These are phyloP conservation scores for Xylaria polymorpha DNA, from an alignment of 2,329 filamentous ascomycete genomes.

Conservation along the genomic window DNA sequence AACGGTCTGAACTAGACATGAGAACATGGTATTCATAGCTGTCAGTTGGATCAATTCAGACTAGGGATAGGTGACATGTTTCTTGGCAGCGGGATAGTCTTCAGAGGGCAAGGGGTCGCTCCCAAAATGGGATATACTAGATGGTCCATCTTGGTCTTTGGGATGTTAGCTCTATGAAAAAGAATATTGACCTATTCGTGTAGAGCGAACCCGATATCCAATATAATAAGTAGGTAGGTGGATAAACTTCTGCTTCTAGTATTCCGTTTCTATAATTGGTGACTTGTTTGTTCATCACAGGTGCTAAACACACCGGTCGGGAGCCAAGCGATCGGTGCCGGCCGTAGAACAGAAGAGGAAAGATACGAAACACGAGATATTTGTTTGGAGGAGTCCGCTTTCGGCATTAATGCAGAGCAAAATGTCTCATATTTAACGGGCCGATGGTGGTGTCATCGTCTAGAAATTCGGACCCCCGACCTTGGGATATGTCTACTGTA, in stretches of 20 bases:
- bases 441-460: conserved; percentile 28
- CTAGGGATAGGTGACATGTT: neutral
- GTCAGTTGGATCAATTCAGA: neutral
- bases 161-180: neutral
- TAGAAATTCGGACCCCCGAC: neutral
- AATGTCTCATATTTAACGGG: conserved; percentile 32
- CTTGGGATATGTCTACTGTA: neutral
- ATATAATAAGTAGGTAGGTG: too few relatives aligned
- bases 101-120: neutral
- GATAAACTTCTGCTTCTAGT: too few relatives aligned
- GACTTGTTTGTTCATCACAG: too few relatives aligned
- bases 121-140: neutral
- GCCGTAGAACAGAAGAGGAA: conserved; percentile 6
- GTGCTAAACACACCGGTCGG: neutral
- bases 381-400: conserved; percentile 25
- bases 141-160: neutral
- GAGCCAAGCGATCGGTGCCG: neutral
- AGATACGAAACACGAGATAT: conserved; percentile 24
- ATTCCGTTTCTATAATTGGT: too few relatives aligned
- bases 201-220: too few relatives aligned
- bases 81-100: neutral
- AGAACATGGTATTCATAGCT: neutral
- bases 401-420: conserved; percentile 28
- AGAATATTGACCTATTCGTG: too few relatives aligned
- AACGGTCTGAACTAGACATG: too few relatives aligned